Evolutionary conservation across 805 yeast genomes (phyloP).

Genomic region (Nakazawaea populi): DNA sequence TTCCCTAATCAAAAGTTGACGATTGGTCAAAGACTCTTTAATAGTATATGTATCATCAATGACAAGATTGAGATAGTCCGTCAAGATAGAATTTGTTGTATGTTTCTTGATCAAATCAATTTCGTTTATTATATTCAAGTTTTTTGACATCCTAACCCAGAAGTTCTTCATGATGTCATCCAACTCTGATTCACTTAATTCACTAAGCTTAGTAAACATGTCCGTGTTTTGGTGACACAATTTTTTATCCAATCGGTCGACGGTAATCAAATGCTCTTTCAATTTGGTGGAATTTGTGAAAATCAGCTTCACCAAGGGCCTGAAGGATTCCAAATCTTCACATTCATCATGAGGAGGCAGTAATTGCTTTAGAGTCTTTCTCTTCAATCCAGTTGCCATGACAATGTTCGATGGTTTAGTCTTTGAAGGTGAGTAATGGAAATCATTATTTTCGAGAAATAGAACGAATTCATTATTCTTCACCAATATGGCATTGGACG

Average conservation of each 20-base stretch:
- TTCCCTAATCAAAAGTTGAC: conserved; percentile 91
- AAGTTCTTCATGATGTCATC: conserved; percentile 67
- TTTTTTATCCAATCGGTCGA: conserved; percentile 34
- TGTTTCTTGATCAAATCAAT: conserved; percentile 66
- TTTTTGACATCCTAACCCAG: conserved; percentile 76
- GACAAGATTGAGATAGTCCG: conserved; percentile 64
- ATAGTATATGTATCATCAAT: conserved; percentile 76
- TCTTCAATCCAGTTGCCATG: conserved; percentile 76
- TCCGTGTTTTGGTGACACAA: conserved; percentile 61
- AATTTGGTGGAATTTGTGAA: conserved; percentile 57
- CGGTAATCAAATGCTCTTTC: conserved; percentile 26
- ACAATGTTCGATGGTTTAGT: conserved; percentile 35
- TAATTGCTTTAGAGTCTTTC: conserved; percentile 88
- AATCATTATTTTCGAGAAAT: conserved; percentile 41
- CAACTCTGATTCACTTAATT: conserved; percentile 34
- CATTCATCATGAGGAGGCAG: conserved; percentile 89
- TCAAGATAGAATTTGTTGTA: conserved; percentile 65
- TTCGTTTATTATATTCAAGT: conserved; percentile 68
- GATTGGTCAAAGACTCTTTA: conserved; percentile 88
- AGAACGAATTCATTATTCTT: conserved; percentile 84
- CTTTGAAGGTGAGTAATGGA: conserved; percentile 31
- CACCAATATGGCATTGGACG: conserved; percentile 70
- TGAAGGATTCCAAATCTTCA: conserved; percentile 70
- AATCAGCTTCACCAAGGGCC: conserved; percentile 80
- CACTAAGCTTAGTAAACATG: conserved; percentile 32